These are phyloP conservation scores for Aureobasidium uvarum DNA, from an alignment of 2,329 filamentous ascomycete species.

Conservation along the genomic window DNA sequence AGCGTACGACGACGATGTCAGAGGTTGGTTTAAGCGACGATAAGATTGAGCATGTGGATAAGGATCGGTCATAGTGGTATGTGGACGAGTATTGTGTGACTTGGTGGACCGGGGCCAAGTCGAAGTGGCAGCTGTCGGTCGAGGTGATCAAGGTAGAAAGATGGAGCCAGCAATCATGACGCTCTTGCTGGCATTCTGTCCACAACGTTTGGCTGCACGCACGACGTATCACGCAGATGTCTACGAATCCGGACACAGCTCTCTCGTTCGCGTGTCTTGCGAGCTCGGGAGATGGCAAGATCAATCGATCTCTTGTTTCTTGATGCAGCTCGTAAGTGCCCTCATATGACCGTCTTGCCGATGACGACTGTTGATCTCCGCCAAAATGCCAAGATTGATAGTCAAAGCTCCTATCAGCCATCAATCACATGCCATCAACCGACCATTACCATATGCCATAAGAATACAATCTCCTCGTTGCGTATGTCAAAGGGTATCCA, in stretches of 20 bases:
- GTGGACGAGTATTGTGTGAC: background rate
- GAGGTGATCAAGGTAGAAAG: constrained; percentile 17
- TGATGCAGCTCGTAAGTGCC: constrained; percentile 4
- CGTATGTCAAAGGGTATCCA: background rate
- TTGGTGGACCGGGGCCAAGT: background rate
- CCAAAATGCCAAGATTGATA: background rate
- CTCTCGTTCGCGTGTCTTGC: background rate
- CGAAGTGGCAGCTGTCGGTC: constrained; percentile 9
- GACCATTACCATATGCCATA: too few species aligned
- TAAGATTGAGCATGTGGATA: constrained; percentile 39
- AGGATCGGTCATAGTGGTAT: constrained; percentile 45
- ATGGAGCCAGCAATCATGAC: constrained; percentile 20
- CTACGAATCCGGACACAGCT: background rate
- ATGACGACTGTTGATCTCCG: constrained; percentile 8
- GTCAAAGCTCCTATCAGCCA: background rate
- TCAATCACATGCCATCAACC: constrained; percentile 12
- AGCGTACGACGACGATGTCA: constrained; percentile 55
- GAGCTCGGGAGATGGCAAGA: background rate
- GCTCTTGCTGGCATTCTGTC: constrained; percentile 10
- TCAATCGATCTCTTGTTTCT: background rate
- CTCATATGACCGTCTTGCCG: background rate
- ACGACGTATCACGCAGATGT: background rate
- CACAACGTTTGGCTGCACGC: background rate
- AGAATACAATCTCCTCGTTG: too few species aligned
- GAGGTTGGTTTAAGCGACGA: constrained; percentile 38